Conservation (phyloP, 106 monocot genomes). For the Hemerocallis citrina region DNA sequence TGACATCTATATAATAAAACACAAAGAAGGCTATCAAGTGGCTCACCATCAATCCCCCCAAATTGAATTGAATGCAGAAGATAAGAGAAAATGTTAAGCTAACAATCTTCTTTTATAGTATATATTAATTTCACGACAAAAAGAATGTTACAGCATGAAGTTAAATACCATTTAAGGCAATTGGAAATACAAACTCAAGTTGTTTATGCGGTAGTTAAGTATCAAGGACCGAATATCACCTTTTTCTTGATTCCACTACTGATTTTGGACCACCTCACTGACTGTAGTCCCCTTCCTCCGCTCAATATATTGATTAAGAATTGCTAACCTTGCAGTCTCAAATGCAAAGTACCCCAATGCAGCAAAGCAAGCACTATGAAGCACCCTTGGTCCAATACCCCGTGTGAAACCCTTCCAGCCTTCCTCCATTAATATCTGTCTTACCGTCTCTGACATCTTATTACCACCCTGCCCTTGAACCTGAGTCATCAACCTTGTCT, state of each 20-base stretch:
- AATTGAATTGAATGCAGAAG: too few species aligned
- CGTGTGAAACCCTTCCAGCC: conserved; percentile 66
- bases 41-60: too few species aligned
- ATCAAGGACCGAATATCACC: too few species aligned
- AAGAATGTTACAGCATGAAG: too few species aligned
- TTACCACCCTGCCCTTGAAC: conserved; percentile 25
- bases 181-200: too few species aligned
- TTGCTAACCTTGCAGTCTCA: conserved; percentile 65
- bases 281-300: conserved; percentile 18
- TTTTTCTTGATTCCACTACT: background rate
- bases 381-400: conserved; percentile 87
- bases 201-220: too few species aligned
- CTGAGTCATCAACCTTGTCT: conserved; percentile 92
- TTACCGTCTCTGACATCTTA: conserved; percentile 53
- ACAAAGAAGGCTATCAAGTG: too few species aligned
- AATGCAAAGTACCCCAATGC: conserved; percentile 86
- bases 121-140: too few species aligned
- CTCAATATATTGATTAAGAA: conserved; percentile 53
- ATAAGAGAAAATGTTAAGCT: too few species aligned
- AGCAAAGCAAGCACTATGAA: conserved; percentile 95
- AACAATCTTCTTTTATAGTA: too few species aligned
- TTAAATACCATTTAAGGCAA: too few species aligned
- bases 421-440: conserved; percentile 68
- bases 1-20: too few species aligned
- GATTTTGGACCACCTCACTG: conserved; percentile 1